phyloP scores from a whole-genome alignment of 345 rosid genomes.

The Euphorbia tirucalli region DNA sequence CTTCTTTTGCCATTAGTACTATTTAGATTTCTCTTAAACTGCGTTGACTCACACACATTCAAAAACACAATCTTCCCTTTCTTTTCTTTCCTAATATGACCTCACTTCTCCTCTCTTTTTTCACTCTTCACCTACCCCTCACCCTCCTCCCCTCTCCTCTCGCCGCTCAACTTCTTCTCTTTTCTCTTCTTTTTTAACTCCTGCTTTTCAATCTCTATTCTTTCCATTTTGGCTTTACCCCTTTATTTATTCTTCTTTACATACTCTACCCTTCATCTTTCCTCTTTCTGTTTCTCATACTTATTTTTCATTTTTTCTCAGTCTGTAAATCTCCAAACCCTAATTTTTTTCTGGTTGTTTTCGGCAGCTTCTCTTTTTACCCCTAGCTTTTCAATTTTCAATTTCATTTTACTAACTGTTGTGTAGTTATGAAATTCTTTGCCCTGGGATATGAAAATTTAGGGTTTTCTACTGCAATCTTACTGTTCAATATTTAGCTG shows the following conservation, averaged over 20 bases:
- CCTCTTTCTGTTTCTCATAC: background rate
- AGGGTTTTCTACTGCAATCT: conserved; percentile 11
- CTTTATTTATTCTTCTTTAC: too few species aligned
- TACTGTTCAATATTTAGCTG: background rate
- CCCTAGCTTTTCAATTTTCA: background rate
- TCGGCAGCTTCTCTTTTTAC: too few species aligned
- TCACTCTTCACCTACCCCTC: background rate
- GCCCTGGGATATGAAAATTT: background rate
- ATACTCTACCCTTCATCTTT: too few species aligned
- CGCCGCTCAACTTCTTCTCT: background rate
- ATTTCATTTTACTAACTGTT: too few species aligned
- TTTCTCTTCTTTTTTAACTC: background rate
- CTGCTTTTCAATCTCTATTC: background rate
- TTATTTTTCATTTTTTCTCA: background rate
- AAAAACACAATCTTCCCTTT: background rate
- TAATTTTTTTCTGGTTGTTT: background rate
- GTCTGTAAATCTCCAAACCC: conserved; percentile 2
- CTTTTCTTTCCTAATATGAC: background rate
- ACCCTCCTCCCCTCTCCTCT: background rate
- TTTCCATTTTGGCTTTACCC: background rate
- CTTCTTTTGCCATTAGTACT: background rate
- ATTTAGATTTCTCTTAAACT: conserved; percentile 14
- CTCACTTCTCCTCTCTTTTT: background rate
- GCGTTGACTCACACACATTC: conserved; percentile 29
- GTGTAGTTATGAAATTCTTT: background rate